Percentiles rank a stretch among this genome's conserved stretches.
phyloP scores from a whole-genome alignment of 129 eudicot genomes.

The Tagetes erecta region DNA sequence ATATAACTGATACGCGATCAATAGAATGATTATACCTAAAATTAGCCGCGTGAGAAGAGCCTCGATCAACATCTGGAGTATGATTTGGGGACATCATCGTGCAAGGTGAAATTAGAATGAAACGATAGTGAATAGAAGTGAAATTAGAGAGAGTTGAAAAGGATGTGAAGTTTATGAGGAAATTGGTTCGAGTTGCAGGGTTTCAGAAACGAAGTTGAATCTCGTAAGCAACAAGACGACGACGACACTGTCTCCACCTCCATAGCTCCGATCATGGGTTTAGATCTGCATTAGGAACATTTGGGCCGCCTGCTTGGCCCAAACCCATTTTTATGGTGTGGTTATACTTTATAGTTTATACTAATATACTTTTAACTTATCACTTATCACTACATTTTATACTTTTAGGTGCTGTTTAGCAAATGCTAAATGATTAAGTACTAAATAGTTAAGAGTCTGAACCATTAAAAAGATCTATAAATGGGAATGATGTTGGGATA shows the following conservation, averaged over 20 bases:
- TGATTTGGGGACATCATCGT: conserved; percentile 49
- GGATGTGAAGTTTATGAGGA: conserved; percentile 6
- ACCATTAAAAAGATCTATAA: no score
- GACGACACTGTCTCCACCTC: not conserved
- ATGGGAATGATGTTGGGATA: no score
- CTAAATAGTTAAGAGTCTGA: no score
- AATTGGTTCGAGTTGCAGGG: conserved; percentile 12
- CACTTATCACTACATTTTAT: no score
- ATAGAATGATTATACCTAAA: conserved; percentile 25
- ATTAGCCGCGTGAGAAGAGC: conserved; percentile 42
- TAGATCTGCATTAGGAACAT: conserved; percentile 10
- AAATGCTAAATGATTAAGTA: no score
- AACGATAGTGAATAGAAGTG: not conserved
- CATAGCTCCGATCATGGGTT: conserved; percentile 18
- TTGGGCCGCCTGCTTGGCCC: conserved; percentile 14
- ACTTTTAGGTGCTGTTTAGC: no score
- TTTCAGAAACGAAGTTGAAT: conserved; percentile 36
- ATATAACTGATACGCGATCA: conserved; percentile 5
- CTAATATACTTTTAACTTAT: no score
- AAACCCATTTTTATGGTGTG: not conserved
- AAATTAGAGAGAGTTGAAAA: conserved; percentile 20
- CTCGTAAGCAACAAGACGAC: conserved; percentile 35
- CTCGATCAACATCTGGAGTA: conserved; percentile 61
- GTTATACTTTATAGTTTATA: no score
- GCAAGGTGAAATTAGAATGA: conserved; percentile 18